Evolutionary conservation across 306 rosid genomes (phyloP).

Genomic region (Myrica gale): DNA sequence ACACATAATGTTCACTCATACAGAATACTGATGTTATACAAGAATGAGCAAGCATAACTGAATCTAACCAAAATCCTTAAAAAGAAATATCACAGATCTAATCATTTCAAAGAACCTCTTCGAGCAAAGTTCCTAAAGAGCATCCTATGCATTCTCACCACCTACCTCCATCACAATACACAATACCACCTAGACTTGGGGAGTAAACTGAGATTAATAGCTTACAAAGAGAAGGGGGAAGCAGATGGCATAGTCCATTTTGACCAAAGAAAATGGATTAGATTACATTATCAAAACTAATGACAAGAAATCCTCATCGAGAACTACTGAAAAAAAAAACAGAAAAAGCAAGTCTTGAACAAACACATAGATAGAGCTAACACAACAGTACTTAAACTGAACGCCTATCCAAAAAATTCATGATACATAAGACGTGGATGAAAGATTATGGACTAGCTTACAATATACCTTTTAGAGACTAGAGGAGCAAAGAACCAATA

Average conservation of each 20-base stretch:
- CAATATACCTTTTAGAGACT: background rate
- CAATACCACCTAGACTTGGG: background rate
- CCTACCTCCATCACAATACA: background rate
- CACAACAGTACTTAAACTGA: background rate
- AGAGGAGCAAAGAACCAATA: background rate
- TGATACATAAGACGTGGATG: too few relatives aligned
- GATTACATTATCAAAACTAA: background rate
- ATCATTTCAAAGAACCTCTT: slow-evolving; percentile 5
- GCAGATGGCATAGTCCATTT: background rate
- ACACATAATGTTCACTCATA: background rate
- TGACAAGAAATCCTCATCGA: background rate
- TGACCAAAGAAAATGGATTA: background rate
- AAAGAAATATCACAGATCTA: background rate
- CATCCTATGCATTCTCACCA: background rate
- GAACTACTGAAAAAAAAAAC: background rate
- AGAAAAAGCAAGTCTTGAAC: too few relatives aligned
- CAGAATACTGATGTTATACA: background rate
- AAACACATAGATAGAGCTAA: background rate
- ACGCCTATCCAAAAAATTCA: background rate
- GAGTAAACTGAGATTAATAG: background rate
- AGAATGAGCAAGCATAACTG: background rate
- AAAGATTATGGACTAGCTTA: background rate
- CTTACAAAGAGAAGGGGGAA: background rate
- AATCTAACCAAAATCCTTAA: background rate
- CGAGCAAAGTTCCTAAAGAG: too few relatives aligned